These are phyloP conservation scores for Bromus sterilis DNA, from an alignment of 176 grass and related monocot species.

Conservation along the genomic window DNA sequence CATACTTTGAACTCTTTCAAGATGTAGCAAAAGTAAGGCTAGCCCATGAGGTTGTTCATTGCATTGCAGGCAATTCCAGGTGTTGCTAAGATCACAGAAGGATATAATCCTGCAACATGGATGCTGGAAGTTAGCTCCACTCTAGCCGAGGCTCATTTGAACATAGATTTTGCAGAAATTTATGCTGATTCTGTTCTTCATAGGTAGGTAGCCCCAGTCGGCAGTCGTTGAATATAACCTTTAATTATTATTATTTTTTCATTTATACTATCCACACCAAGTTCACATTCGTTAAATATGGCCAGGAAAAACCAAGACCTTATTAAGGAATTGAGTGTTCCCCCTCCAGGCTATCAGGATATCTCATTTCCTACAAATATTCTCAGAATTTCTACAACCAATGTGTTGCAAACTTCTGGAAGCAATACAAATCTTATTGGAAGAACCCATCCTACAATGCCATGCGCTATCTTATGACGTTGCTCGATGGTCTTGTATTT, in stretches of 20 bases:
- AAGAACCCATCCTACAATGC: conserved; percentile 88
- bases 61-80: conserved; percentile 64
- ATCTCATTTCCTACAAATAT: conserved; percentile 78
- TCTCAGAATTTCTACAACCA: conserved; percentile 61
- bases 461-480: conserved; percentile 69
- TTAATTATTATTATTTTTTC: not conserved
- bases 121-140: conserved; percentile 68
- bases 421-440: conserved; percentile 80
- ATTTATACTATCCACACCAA: not conserved
- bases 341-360: conserved; percentile 43
- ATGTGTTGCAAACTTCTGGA: conserved; percentile 70
- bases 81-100: conserved; percentile 59
- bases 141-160: conserved; percentile 46
- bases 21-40: not conserved
- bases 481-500: conserved; percentile 61
- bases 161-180: conserved; percentile 67
- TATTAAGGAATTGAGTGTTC: conserved; percentile 64
- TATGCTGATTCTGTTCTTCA: conserved; percentile 62
- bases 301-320: conserved; percentile 50
- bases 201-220: conserved; percentile 27
- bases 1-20: not conserved
- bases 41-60: not conserved
- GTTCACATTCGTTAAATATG: not conserved
- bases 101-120: conserved; percentile 91
- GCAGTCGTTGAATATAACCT: not conserved